Conservation (phyloP, 1,139 yeast species). For the Candida sp. region DNA sequence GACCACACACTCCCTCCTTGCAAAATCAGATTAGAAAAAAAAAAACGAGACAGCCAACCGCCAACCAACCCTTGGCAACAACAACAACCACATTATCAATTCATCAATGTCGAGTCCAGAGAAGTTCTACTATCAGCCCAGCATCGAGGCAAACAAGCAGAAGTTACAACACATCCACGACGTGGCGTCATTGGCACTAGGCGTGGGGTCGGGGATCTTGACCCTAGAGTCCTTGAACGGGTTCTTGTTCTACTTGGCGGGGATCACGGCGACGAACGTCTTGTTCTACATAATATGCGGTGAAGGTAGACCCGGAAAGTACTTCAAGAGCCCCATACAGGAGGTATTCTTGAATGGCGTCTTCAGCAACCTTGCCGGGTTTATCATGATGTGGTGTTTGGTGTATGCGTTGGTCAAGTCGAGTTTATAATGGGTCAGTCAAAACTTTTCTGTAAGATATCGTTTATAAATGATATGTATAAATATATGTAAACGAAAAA, state of each 20-base stretch:
- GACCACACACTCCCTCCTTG: neutral
- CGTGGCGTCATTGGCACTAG: slow-evolving; percentile 66
- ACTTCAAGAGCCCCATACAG: slow-evolving; percentile 56
- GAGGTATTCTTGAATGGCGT: slow-evolving; percentile 62
- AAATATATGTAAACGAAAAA: neutral
- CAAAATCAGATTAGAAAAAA: neutral
- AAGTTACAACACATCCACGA: slow-evolving; percentile 62
- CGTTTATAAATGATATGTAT: neutral
- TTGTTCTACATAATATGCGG: slow-evolving; percentile 48
- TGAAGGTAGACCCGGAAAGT: slow-evolving; percentile 45
- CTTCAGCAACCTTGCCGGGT: slow-evolving; percentile 67
- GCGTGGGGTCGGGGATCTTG: slow-evolving; percentile 74
- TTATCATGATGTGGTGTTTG: slow-evolving; percentile 85
- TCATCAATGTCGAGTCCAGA: slow-evolving; percentile 8
- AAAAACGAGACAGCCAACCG: neutral
- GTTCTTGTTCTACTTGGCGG: slow-evolving; percentile 57
- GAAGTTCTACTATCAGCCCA: slow-evolving; percentile 21
- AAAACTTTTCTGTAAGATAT: neutral
- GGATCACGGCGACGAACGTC: slow-evolving; percentile 48
- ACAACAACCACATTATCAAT: neutral
- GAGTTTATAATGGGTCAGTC: slow-evolving; percentile 10
- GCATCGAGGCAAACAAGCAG: slow-evolving; percentile 38
- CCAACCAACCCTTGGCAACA: neutral
- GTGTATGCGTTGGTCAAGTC: slow-evolving; percentile 64
- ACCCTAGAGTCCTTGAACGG: slow-evolving; percentile 71